Evolutionary conservation across 164 flowering plant genomes (phyloP), one percentile per base, ranked within the genome.

Genomic region (Liriodendron chinense): DNA sequence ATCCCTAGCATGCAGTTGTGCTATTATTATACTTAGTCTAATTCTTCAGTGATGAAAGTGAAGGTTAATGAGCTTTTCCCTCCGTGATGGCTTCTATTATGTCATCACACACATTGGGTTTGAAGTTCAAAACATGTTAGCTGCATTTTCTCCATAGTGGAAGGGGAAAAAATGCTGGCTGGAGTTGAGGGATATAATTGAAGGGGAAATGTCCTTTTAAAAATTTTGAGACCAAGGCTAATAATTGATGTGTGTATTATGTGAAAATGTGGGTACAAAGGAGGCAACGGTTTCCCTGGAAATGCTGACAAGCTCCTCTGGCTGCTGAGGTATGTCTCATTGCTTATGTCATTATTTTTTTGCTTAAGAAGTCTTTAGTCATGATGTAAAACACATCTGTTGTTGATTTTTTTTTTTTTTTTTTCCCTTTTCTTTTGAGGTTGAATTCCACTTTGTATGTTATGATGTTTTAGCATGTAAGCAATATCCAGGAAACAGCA

Each of bases 1-100:
- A 13, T 77, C 69, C 87, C 59, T 77, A 65, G 56, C 25, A 80
- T 14, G 9, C 80, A 23, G 70, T 80, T 75, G 2, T 76, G 50
- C 81, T 76, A 24, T 77, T 63, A 24, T 76, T 73, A 69, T 79
- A 76, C 59, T 62, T 12, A 68, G 16, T 80, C 71, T 53, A 16
- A 53, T 53, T 53, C 59, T 53, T 10, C 9, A 53, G 16, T 53
- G 12, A 65, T 71, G 61, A 24, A 62, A 65, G 6, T 21, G n/a
- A 67, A 25, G 59, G 23, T 74, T 76, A 47, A 48, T 56, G 57
- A 79, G 57, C 24, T 48, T 68, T 70, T 74, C 68, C 61, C 47
- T 78, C 70, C 49, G 68, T 13, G 50, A 71, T 73, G 69, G 53
- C 68, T 84, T 78, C 22, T 72, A 22, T 34, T 70, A 28, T 18